Evolutionary conservation across 2,329 filamentous ascomycete genomes (phyloP).

Genomic region (Colletotrichum sp.): DNA sequence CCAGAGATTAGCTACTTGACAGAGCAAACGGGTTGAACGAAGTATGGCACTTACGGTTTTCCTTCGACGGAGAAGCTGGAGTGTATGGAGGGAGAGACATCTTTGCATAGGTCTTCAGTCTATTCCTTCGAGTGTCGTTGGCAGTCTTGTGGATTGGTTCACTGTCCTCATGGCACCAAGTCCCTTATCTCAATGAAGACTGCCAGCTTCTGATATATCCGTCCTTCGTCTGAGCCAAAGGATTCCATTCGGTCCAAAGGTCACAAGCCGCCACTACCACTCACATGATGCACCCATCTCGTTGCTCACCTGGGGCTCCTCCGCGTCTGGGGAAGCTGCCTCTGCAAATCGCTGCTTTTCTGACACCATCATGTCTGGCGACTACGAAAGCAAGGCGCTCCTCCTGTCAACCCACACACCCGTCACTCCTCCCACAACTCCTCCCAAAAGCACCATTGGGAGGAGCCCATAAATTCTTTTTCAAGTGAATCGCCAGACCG

Average conservation of each 20-base stretch:
- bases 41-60: background rate
- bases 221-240: background rate
- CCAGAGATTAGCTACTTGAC: background rate
- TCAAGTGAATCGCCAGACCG: background rate
- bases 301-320: background rate
- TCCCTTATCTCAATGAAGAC: background rate
- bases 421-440: background rate
- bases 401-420: background rate
- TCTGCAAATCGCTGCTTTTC: background rate
- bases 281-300: background rate
- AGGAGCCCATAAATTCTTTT: background rate
- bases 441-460: background rate
- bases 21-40: background rate
- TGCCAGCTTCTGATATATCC: background rate
- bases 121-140: background rate
- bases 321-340: background rate
- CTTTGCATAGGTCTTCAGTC: background rate
- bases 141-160: background rate
- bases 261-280: background rate
- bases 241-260: background rate
- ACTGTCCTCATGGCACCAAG: background rate
- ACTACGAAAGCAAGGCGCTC: background rate
- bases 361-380: background rate
- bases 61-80: background rate
- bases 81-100: background rate